phyloP scores from a whole-genome alignment of 179 eudicot genomes.

The Silene vulgaris region DNA sequence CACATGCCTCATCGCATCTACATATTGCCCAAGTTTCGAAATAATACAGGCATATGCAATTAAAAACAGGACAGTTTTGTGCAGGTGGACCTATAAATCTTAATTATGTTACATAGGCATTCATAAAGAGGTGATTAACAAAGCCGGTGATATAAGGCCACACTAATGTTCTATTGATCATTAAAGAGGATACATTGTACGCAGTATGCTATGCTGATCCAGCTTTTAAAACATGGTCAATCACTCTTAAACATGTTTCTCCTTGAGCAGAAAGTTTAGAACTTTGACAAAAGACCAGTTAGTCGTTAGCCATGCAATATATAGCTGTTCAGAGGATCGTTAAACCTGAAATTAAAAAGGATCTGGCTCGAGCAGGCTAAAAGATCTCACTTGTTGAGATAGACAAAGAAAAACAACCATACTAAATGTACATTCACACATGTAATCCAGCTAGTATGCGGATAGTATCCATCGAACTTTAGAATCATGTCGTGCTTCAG shows the following conservation, averaged over 20 bases:
- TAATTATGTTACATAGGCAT: too few relatives aligned
- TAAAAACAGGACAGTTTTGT: too few relatives aligned
- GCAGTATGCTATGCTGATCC: too few relatives aligned
- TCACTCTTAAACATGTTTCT: too few relatives aligned
- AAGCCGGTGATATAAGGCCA: too few relatives aligned
- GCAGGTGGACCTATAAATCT: too few relatives aligned
- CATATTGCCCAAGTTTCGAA: not conserved
- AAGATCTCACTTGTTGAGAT: not conserved
- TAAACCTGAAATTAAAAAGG: constrained; percentile 1
- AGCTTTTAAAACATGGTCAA: too few relatives aligned
- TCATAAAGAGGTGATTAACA: too few relatives aligned
- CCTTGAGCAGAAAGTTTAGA: not conserved
- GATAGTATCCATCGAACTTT: not conserved
- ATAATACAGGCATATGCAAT: too few relatives aligned
- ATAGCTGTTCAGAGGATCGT: not conserved
- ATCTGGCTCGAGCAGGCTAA: not conserved
- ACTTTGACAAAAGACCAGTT: not conserved
- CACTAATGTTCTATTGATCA: too few relatives aligned
- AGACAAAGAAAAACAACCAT: not conserved
- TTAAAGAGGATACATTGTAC: too few relatives aligned
- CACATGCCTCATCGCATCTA: not conserved
- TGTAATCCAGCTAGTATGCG: not conserved
- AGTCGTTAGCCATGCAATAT: not conserved
- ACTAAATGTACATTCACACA: constrained; percentile 6
- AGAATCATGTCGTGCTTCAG: not conserved